These are phyloP conservation scores for Backusella tarrabulga DNA, from an alignment of 192 early-diverging fungal species.

Conservation along the genomic window DNA sequence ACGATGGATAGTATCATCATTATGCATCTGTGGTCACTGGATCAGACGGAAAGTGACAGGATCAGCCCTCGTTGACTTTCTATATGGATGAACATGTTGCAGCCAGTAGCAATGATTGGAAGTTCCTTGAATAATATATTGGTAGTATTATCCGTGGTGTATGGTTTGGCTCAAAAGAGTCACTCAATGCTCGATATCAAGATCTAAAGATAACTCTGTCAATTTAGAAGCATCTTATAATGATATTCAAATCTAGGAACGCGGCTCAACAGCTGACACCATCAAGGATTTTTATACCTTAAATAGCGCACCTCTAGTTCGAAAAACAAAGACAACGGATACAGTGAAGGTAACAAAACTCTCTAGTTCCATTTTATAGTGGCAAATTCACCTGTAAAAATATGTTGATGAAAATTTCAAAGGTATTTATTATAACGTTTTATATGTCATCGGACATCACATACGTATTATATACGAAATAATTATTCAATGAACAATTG, in stretches of 20 bases:
- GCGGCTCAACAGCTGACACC: background rate
- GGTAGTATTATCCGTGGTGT: conserved; percentile 20
- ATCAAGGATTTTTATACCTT: background rate
- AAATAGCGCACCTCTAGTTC: background rate
- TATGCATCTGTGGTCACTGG: conserved; percentile 16
- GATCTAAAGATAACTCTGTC: conserved; percentile 27
- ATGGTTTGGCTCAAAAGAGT: conserved; percentile 35
- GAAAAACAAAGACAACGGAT: background rate
- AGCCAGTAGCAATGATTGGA: conserved; percentile 19
- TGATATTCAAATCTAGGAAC: conserved; percentile 30
- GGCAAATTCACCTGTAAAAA: too few relatives aligned
- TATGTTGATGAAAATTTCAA: too few relatives aligned
- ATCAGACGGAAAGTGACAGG: background rate
- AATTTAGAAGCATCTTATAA: conserved; percentile 22
- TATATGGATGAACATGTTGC: conserved; percentile 34
- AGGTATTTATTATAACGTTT: too few relatives aligned
- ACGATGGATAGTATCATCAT: conserved; percentile 22
- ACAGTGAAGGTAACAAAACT: too few relatives aligned
- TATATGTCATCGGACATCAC: too few relatives aligned
- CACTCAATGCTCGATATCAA: conserved; percentile 28
- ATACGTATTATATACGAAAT: too few relatives aligned
- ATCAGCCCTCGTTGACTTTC: conserved; percentile 8
- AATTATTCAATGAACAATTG: too few relatives aligned
- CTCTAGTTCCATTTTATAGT: too few relatives aligned
- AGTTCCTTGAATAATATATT: conserved; percentile 4